Percentiles rank a stretch among this genome's conserved stretches.
Evolutionary conservation across 2,329 filamentous ascomycete genomes (phyloP).

Genomic region (Pseudogymnoascus sp.): DNA sequence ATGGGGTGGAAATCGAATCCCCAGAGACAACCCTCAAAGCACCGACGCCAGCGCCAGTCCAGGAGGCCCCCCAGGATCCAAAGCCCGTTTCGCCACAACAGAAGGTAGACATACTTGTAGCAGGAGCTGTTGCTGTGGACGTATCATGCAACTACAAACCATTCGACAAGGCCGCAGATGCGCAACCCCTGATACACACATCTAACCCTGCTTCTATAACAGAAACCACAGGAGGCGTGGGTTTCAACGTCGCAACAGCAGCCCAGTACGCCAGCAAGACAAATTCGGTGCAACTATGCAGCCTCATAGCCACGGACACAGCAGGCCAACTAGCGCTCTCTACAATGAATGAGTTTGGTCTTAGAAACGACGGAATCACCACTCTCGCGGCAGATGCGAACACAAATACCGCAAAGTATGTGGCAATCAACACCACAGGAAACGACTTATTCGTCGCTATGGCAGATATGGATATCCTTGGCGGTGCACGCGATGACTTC

Average conservation of each 20-base stretch:
- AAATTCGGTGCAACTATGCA: slow-evolving; percentile 63
- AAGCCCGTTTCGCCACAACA: neutral
- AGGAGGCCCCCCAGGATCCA: neutral
- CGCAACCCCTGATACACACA: slow-evolving; percentile 23
- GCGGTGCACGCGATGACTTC: slow-evolving; percentile 41
- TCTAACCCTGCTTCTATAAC: slow-evolving; percentile 55
- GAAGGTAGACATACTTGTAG: slow-evolving; percentile 64
- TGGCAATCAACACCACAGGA: slow-evolving; percentile 75
- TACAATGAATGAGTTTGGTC: slow-evolving; percentile 53
- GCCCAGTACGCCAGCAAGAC: slow-evolving; percentile 58
- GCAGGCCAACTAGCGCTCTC: slow-evolving; percentile 67
- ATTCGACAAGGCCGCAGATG: slow-evolving; percentile 18
- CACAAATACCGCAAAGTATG: slow-evolving; percentile 78
- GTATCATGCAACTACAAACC: slow-evolving; percentile 67
- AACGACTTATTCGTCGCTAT: slow-evolving; percentile 86
- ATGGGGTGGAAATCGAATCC: neutral
- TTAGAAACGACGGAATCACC: slow-evolving; percentile 54
- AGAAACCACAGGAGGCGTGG: slow-evolving; percentile 84
- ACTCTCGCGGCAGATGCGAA: slow-evolving; percentile 22
- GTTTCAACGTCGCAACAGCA: slow-evolving; percentile 82
- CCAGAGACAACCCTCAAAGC: neutral
- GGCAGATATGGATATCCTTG: slow-evolving; percentile 70
- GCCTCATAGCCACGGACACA: slow-evolving; percentile 70
- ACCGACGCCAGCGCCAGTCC: neutral
- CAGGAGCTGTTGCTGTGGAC: slow-evolving; percentile 85